Conservation (phyloP, 2,329 filamentous ascomycete species). For the Escovopsis weberi region DNA sequence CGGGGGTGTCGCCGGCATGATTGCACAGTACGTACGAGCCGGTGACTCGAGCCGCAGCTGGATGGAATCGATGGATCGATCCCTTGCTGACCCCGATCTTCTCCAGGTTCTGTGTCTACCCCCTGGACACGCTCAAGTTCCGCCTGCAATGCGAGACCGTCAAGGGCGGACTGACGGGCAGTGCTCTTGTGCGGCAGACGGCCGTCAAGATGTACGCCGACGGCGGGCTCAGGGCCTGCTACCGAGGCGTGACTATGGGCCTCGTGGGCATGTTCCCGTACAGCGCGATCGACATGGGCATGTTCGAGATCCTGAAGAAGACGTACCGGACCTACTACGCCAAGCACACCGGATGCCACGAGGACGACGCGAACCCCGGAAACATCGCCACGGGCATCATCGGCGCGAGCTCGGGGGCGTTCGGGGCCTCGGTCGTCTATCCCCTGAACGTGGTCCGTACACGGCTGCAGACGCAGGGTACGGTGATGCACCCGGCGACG, state of each 20-base stretch:
- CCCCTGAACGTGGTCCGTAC: constrained; percentile 89
- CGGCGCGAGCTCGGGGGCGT: constrained; percentile 79
- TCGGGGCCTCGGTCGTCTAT: constrained; percentile 89
- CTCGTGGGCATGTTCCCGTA: constrained; percentile 96
- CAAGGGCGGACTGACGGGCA: constrained; percentile 68
- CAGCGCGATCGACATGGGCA: constrained; percentile 89
- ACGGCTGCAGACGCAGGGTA: constrained; percentile 85
- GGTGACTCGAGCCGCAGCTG: background rate
- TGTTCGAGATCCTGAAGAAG: constrained; percentile 84
- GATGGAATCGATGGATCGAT: background rate
- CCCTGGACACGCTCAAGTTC: constrained; percentile 71
- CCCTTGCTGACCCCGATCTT: constrained; percentile 9
- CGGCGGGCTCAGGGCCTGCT: constrained; percentile 63
- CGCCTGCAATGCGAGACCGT: constrained; percentile 90
- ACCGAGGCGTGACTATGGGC: constrained; percentile 87
- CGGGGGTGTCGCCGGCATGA: constrained; percentile 83
- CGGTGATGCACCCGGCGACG: constrained; percentile 74
- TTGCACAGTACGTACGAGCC: constrained; percentile 55
- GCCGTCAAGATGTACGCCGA: constrained; percentile 73
- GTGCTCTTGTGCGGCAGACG: constrained; percentile 67
- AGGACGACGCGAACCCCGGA: constrained; percentile 69
- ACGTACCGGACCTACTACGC: constrained; percentile 57
- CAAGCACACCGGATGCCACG: constrained; percentile 52
- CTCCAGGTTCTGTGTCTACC: constrained; percentile 74
- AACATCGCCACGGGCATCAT: constrained; percentile 79